Conservation (phyloP, 768 basidiomycete species). For the Calocera cornea region DNA sequence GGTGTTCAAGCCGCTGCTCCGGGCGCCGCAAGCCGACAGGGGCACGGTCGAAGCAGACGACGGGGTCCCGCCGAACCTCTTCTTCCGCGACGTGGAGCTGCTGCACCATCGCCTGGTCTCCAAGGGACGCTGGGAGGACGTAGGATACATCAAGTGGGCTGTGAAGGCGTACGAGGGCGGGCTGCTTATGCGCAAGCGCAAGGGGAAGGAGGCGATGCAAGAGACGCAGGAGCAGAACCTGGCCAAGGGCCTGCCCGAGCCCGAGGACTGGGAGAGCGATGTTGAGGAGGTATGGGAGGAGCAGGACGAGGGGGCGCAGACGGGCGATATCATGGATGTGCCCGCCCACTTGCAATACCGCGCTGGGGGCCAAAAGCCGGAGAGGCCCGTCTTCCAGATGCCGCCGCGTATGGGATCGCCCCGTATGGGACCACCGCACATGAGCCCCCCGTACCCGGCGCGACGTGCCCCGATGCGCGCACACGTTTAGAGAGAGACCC, state of each 20-base stretch:
- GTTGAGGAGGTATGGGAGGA: background rate
- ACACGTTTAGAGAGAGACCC: too few species aligned
- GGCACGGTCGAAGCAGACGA: conserved; percentile 36
- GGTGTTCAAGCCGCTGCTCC: conserved; percentile 7
- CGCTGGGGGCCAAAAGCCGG: too few species aligned
- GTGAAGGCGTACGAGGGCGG: conserved; percentile 61
- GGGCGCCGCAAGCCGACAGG: conserved; percentile 3
- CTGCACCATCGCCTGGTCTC: conserved; percentile 59
- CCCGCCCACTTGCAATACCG: too few species aligned
- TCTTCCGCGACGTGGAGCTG: conserved; percentile 63
- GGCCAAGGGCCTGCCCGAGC: background rate
- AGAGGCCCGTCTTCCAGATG: too few species aligned
- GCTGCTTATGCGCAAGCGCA: conserved; percentile 46
- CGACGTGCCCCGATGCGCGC: background rate
- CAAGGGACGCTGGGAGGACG: conserved; percentile 30
- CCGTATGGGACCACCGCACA: too few species aligned
- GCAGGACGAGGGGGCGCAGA: background rate
- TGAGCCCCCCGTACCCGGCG: background rate
- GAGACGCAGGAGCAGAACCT: background rate
- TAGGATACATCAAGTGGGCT: conserved; percentile 59
- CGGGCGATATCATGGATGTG: background rate
- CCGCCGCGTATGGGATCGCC: too few species aligned
- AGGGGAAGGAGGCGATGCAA: conserved; percentile 19
- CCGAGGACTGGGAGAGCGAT: background rate
- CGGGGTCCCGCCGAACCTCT: conserved; percentile 61